Evolutionary conservation across 73 alveolate genomes (phyloP).

Genomic region (Symbiodinium natans): DNA sequence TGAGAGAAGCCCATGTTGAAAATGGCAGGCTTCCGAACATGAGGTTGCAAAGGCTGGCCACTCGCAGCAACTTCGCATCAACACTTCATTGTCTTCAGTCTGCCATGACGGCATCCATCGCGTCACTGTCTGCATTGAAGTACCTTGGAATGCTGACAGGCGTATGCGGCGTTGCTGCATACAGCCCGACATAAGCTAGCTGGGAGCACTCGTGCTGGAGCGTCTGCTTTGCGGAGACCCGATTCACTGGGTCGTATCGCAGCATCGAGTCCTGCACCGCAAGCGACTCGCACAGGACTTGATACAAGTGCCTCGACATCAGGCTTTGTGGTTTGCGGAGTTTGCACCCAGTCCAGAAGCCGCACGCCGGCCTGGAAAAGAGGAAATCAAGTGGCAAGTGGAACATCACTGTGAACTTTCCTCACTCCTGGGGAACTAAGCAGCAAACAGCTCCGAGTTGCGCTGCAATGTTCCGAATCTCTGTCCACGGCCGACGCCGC

Average conservation of each 20-base stretch:
- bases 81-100: neutral
- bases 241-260: slow-evolving; percentile 34
- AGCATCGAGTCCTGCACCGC: slow-evolving; percentile 59
- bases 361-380: slow-evolving; percentile 66
- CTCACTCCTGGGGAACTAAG: neutral
- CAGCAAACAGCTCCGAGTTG: slow-evolving; percentile 30
- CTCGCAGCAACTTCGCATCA: too few relatives aligned
- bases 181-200: neutral
- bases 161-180: too few relatives aligned
- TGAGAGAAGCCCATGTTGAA: too few relatives aligned
- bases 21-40: too few relatives aligned
- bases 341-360: slow-evolving; percentile 64
- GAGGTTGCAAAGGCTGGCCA: too few relatives aligned
- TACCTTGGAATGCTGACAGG: neutral
- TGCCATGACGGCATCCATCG: slow-evolving; percentile 5
- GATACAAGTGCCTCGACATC: too few relatives aligned
- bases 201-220: slow-evolving; percentile 54
- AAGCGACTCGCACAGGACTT: neutral
- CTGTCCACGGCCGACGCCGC: slow-evolving; percentile 90
- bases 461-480: slow-evolving; percentile 54
- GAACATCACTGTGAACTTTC: neutral
- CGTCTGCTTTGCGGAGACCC: slow-evolving; percentile 59
- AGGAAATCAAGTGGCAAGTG: neutral
- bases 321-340: too few relatives aligned
- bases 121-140: neutral